Evolutionary conservation across 805 yeast genomes (phyloP).

Genomic region (Ogataea zsoltii): DNA sequence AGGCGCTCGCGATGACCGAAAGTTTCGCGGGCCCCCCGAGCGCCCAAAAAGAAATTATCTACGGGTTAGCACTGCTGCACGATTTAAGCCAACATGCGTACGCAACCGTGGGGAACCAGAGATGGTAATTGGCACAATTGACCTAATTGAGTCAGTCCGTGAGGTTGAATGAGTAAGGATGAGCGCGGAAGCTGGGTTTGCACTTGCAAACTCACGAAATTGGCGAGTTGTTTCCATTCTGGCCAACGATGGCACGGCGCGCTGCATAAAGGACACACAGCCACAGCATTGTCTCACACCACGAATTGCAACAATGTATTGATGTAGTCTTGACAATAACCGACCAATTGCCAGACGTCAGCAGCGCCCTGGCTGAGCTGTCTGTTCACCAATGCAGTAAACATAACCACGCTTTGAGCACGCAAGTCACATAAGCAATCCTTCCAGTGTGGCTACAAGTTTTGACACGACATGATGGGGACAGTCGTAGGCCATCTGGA

Average conservation of each 20-base stretch:
- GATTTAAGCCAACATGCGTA: no score
- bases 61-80: no score
- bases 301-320: background rate
- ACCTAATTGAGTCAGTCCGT: no score
- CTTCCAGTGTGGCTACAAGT: background rate
- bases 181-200: no score
- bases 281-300: background rate
- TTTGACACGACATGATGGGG: background rate
- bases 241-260: no score
- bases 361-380: background rate
- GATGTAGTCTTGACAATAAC: background rate
- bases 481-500: no score
- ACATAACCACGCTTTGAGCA: background rate
- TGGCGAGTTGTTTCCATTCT: no score
- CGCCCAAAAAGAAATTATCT: no score
- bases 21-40: background rate
- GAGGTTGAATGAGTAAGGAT: no score
- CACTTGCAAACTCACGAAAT: no score
- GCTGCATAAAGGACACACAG: background rate
- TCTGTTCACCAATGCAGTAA: background rate
- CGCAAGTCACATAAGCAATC: background rate
- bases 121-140: no score
- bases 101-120: no score
- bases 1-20: constrained; percentile 2
- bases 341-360: background rate